Conservation (phyloP, 169 alveolate genomes). For the Plasmodium gallinaceum region DNA sequence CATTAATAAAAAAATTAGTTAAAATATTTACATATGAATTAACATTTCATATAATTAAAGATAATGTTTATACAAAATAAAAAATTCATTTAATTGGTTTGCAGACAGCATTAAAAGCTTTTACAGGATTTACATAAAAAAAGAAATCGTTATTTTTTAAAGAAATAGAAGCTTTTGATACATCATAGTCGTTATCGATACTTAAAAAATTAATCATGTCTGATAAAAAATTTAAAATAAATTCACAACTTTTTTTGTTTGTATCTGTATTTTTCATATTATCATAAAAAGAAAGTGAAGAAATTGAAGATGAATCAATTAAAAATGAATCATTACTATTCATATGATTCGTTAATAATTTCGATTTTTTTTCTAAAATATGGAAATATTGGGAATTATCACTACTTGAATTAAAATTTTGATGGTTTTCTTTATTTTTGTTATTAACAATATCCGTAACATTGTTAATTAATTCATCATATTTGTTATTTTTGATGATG, state of each 20-base stretch:
- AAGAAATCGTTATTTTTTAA: constrained; percentile 51
- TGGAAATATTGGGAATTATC: constrained; percentile 42
- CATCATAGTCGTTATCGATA: constrained; percentile 51
- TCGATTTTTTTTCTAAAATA: constrained; percentile 25
- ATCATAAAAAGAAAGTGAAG: constrained; percentile 56
- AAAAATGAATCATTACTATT: constrained; percentile 22
- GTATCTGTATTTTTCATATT: constrained; percentile 69
- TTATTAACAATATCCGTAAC: constrained; percentile 22
- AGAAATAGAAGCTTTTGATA: constrained; percentile 56
- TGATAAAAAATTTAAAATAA: constrained; percentile 27
- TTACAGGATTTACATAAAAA: constrained; percentile 40
- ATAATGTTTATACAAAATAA: no score
- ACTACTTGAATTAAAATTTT: not conserved
- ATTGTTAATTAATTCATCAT: constrained; percentile 40
- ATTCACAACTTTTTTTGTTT: constrained; percentile 61
- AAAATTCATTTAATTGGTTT: constrained; percentile 45
- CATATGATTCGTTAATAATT: constrained; percentile 5
- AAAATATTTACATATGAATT: no score
- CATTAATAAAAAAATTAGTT: no score
- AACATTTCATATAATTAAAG: no score
- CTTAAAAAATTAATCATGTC: constrained; percentile 29
- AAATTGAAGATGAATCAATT: constrained; percentile 37
- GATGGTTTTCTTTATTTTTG: constrained; percentile 24
- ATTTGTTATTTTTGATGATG: constrained; percentile 32
- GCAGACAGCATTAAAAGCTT: constrained; percentile 42